phyloP scores from a whole-genome alignment of 306 rosid genomes.

The Gynostemma pentaphyllum region DNA sequence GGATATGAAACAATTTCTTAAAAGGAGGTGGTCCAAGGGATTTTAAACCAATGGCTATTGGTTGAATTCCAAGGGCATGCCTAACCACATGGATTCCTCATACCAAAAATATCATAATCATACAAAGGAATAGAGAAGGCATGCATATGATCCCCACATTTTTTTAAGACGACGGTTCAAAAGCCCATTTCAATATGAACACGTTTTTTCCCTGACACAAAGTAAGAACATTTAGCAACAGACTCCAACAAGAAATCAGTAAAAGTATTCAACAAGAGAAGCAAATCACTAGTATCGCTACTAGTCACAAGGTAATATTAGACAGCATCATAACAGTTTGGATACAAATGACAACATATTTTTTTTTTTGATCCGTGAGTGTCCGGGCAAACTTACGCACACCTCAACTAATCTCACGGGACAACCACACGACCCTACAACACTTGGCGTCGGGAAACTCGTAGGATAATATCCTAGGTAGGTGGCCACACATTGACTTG shows the following conservation, averaged over 20 bases:
- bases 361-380: too few species aligned
- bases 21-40: neutral
- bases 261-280: neutral
- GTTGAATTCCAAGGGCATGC: too few species aligned
- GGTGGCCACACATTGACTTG: too few species aligned
- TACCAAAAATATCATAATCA: constrained; percentile 4
- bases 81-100: constrained; percentile 3
- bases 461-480: too few species aligned
- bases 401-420: too few species aligned
- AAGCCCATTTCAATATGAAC: neutral
- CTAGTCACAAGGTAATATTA: neutral
- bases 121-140: constrained; percentile 1
- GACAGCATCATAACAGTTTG: neutral
- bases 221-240: neutral
- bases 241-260: neutral
- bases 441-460: too few species aligned
- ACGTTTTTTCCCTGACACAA: neutral
- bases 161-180: too few species aligned
- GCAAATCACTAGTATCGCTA: neutral
- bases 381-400: too few species aligned
- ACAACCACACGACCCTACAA: too few species aligned
- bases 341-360: neutral
- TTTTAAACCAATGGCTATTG: too few species aligned
- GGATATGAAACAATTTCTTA: neutral
- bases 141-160: too few species aligned